A percentile compares a stretch with the other conserved stretches of the same genome.
phyloP scores from a whole-genome alignment of 1,139 yeast genomes.

The Geotrichum macrosporum region DNA sequence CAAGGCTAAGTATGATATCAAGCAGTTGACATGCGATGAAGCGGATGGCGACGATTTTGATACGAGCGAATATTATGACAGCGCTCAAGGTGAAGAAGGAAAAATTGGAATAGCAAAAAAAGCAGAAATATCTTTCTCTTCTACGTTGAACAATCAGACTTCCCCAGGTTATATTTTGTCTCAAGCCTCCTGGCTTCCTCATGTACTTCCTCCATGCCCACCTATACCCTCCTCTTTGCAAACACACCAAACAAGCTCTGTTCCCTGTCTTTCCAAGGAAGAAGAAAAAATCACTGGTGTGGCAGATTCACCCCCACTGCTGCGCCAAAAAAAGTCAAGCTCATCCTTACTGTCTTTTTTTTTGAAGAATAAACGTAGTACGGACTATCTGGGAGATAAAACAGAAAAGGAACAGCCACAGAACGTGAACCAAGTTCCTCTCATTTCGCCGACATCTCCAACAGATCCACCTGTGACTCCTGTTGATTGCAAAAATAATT shows the following conservation, averaged over 20 bases:
- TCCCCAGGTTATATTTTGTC: background rate
- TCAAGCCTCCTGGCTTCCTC: background rate
- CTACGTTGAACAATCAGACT: no score
- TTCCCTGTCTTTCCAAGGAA: no score
- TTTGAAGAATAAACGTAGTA: constrained; percentile 2
- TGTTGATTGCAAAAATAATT: no score
- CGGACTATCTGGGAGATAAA: background rate
- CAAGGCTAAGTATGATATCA: background rate
- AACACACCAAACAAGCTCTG: no score
- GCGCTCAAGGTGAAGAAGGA: background rate
- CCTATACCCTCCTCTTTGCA: no score
- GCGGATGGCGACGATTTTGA: constrained; percentile 5
- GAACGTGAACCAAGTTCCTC: no score
- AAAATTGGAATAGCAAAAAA: background rate
- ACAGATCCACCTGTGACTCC: no score
- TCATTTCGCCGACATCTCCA: no score
- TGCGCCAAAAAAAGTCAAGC: background rate
- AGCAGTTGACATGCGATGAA: background rate
- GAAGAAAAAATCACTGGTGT: background rate
- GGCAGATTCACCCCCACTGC: no score
- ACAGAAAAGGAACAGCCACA: background rate
- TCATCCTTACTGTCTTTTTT: constrained; percentile 9
- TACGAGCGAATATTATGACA: constrained; percentile 2
- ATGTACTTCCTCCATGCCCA: constrained; percentile 8
- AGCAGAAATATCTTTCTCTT: no score